Conservation (phyloP, 768 basidiomycete species). For the Xanthoconium stramineum region DNA sequence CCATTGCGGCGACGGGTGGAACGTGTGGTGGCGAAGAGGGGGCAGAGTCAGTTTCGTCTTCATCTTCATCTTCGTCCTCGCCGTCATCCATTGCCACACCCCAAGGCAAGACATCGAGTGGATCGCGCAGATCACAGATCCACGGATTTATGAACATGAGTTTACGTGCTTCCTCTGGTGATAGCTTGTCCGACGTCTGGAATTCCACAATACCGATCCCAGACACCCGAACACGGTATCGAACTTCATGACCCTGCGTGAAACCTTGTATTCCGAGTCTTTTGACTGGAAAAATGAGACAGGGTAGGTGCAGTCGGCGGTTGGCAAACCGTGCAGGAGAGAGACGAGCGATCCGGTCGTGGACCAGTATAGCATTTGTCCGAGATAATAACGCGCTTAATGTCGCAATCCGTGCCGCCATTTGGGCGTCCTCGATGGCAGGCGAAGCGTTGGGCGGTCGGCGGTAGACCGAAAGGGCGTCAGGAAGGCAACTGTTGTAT, state of each 20-base stretch:
- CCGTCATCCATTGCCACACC: background rate
- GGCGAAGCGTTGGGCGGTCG: background rate
- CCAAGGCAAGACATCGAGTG: background rate
- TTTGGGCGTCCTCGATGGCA: background rate
- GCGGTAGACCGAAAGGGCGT: background rate
- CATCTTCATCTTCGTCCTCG: too few species aligned
- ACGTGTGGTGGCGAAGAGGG: background rate
- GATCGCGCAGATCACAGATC: background rate
- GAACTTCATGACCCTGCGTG: too few species aligned
- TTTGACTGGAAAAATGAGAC: background rate
- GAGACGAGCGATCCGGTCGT: too few species aligned
- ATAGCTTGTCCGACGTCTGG: background rate
- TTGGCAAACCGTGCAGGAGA: too few species aligned
- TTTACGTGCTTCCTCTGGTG: background rate
- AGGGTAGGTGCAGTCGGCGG: too few species aligned
- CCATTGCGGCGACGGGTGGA: background rate
- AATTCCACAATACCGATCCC: conserved; percentile 1
- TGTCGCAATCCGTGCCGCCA: background rate
- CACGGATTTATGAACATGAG: background rate
- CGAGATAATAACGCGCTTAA: background rate
- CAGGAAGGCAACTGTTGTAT: conserved; percentile 2
- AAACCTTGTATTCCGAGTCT: background rate
- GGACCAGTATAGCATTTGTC: background rate
- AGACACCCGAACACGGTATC: background rate
- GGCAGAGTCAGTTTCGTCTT: background rate